phyloP scores from a whole-genome alignment of 2,329 filamentous ascomycete genomes.

The Diaporthe amygdali region DNA sequence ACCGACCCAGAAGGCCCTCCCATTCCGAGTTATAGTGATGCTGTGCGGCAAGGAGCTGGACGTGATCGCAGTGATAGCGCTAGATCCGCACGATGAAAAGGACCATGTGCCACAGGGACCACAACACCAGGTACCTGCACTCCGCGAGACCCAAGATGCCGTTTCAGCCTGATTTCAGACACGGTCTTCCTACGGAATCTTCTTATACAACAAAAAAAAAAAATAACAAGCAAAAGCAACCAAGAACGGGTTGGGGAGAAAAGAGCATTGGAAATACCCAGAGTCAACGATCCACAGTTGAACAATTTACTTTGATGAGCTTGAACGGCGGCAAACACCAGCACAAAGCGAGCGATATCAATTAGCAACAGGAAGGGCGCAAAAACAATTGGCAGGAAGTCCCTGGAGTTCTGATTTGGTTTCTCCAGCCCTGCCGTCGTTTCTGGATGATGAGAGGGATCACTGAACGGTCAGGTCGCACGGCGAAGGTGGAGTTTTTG shows the following conservation, averaged over 20 bases:
- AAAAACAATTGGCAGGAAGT: neutral
- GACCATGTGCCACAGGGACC: neutral
- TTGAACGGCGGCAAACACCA: slow-evolving; percentile 6
- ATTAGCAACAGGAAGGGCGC: neutral
- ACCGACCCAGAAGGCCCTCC: slow-evolving; percentile 57
- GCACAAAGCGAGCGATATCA: slow-evolving; percentile 12
- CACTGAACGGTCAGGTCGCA: neutral
- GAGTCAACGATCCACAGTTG: slow-evolving; percentile 7
- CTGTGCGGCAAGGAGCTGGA: slow-evolving; percentile 61
- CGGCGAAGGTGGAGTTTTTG: slow-evolving; percentile 21
- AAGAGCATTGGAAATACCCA: slow-evolving; percentile 19
- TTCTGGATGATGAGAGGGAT: slow-evolving; percentile 12
- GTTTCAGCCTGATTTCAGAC: neutral
- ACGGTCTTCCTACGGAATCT: neutral
- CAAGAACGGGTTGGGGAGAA: neutral
- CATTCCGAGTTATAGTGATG: slow-evolving; percentile 84
- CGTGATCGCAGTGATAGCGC: slow-evolving; percentile 51
- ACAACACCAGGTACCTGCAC: neutral
- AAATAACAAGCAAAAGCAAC: neutral
- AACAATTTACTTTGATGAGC: slow-evolving; percentile 11
- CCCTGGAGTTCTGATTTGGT: slow-evolving; percentile 10
- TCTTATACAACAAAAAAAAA: neutral
- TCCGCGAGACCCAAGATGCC: neutral
- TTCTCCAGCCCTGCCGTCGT: neutral
- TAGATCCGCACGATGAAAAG: slow-evolving; percentile 26